Conservation (phyloP, 208 protist genomes). For the Acanthamoeba castellanii region DNA sequence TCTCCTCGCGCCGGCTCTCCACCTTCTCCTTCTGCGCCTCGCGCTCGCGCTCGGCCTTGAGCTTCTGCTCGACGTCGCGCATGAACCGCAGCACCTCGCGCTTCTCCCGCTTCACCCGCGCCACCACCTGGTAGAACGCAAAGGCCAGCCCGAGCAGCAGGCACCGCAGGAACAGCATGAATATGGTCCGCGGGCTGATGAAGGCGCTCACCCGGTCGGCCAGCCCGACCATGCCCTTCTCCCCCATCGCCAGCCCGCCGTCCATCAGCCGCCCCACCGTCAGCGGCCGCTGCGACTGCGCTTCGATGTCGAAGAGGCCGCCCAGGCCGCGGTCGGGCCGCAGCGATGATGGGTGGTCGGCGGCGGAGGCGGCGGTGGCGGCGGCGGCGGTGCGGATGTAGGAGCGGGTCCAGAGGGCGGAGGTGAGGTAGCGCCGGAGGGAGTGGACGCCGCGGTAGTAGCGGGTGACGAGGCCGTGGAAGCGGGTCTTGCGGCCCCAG, state of each 20-base stretch:
- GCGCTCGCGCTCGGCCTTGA: background rate
- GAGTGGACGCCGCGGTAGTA: background rate
- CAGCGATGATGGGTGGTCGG: too few species aligned
- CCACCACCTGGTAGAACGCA: background rate
- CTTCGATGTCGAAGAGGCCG: too few species aligned
- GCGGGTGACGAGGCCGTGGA: background rate
- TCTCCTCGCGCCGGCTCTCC: constrained; percentile 1
- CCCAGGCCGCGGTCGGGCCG: too few species aligned
- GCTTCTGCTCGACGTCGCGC: background rate
- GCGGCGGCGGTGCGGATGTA: background rate
- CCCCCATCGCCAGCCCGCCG: background rate
- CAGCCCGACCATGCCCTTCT: background rate
- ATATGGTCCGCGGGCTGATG: background rate
- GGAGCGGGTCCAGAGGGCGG: background rate
- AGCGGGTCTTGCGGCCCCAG: background rate
- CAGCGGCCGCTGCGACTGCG: too few species aligned
- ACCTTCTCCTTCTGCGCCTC: background rate
- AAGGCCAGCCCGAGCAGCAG: background rate
- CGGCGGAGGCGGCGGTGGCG: too few species aligned
- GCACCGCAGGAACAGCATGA: background rate
- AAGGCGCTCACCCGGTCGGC: background rate
- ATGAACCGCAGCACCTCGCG: background rate
- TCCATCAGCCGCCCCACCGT: background rate
- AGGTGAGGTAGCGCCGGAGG: background rate
- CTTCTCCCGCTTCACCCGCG: background rate